A percentile compares a stretch with the other conserved stretches of the same genome.
Evolutionary conservation across 2,329 filamentous ascomycete species (phyloP).

Genomic region (Sporothrix inflata): DNA sequence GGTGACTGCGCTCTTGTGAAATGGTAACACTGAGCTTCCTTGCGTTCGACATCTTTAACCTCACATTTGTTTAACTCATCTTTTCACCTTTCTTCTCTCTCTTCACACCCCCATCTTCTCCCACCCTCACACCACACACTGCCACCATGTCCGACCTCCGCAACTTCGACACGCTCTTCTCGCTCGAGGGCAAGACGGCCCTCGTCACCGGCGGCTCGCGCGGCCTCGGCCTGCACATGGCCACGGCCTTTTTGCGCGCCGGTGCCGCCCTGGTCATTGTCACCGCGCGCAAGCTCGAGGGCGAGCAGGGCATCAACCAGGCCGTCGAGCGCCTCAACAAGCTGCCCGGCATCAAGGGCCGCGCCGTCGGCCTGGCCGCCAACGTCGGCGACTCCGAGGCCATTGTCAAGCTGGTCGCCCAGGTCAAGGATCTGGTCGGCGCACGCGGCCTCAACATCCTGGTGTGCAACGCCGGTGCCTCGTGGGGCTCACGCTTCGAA

Average conservation of each 20-base stretch:
- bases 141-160: slow-evolving; percentile 39
- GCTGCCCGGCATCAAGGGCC: slow-evolving; percentile 59
- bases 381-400: slow-evolving; percentile 65
- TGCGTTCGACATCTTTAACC: neutral
- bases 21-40: neutral
- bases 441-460: slow-evolving; percentile 65
- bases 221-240: slow-evolving; percentile 65
- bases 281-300: slow-evolving; percentile 69
- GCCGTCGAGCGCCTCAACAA: slow-evolving; percentile 68
- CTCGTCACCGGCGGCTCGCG: slow-evolving; percentile 48
- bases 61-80: neutral
- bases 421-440: slow-evolving; percentile 60
- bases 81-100: neutral
- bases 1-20: neutral
- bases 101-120: neutral
- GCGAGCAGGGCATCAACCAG: slow-evolving; percentile 64
- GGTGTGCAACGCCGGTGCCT: slow-evolving; percentile 70
- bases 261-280: slow-evolving; percentile 72
- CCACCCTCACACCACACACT: neutral
- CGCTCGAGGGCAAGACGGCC: slow-evolving; percentile 36
- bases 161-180: slow-evolving; percentile 39
- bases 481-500: slow-evolving; percentile 70
- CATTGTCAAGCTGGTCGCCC: slow-evolving; percentile 61
- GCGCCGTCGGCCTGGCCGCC: slow-evolving; percentile 66
- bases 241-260: slow-evolving; percentile 69